Conservation (phyloP, 345 rosid species). For the Heritiera fomes region DNA sequence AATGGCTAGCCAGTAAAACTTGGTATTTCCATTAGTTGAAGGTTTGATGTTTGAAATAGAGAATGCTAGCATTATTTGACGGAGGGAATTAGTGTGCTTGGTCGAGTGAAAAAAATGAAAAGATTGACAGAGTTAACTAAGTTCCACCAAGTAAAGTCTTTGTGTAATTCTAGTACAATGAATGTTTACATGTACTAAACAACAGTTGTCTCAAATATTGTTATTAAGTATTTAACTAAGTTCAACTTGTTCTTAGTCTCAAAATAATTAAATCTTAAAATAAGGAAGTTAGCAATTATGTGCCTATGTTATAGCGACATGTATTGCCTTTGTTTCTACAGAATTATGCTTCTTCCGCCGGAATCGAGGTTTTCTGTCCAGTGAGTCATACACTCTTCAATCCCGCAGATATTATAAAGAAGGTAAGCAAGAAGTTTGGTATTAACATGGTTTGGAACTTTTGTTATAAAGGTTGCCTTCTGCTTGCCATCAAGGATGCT, state of each 20-base stretch:
- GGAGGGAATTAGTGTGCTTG: not conserved
- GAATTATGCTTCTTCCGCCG: constrained; percentile 62
- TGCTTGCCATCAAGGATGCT: constrained; percentile 8
- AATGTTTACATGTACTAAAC: not conserved
- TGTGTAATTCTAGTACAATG: not conserved
- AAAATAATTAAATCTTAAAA: not conserved
- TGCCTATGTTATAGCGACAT: constrained; percentile 6
- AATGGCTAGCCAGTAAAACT: not conserved
- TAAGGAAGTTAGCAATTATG: not conserved
- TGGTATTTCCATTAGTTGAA: not conserved
- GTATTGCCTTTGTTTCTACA: constrained; percentile 25
- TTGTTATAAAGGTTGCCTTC: not conserved
- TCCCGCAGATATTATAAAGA: constrained; percentile 64
- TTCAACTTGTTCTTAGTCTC: not conserved
- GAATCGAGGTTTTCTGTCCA: constrained; percentile 80
- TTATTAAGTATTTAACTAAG: not conserved
- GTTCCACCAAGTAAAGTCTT: not conserved
- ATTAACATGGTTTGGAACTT: not conserved
- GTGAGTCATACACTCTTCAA: constrained; percentile 88
- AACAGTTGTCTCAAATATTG: not conserved
- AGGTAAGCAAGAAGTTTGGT: constrained; percentile 43
- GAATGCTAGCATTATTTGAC: not conserved
- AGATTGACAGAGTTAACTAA: too few relatives aligned
- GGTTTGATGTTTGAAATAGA: not conserved
- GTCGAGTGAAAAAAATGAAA: too few relatives aligned